Conservation (phyloP, 139 green algal species). For the Pleodorina starrii region DNA sequence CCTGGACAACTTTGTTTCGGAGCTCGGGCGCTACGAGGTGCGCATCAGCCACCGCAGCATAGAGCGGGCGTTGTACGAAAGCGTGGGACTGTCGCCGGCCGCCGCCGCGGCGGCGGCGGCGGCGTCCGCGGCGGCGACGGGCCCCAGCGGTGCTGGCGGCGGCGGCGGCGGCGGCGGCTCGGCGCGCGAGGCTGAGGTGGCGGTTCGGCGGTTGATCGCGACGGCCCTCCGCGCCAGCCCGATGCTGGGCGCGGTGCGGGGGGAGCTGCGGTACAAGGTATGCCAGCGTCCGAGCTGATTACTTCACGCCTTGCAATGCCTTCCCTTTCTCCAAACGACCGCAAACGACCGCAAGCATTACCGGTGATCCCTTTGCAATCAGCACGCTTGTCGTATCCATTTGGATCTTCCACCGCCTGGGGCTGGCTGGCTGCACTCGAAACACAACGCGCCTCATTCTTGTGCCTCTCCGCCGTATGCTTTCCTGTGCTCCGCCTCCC, state of each 20-base stretch:
- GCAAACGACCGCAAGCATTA: no score
- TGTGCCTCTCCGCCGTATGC: not conserved
- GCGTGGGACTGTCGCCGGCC: not conserved
- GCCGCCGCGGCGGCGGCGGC: not conserved
- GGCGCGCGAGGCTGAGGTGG: not conserved
- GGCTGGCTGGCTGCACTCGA: no score
- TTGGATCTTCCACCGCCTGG: no score
- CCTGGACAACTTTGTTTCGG: slow-evolving; percentile 57
- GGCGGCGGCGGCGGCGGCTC: no score
- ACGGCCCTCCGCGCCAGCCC: slow-evolving; percentile 54
- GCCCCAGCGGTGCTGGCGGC: not conserved
- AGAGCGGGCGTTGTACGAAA: slow-evolving; percentile 63
- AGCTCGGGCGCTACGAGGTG: slow-evolving; percentile 67
- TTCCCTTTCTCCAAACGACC: not conserved
- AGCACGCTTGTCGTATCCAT: no score
- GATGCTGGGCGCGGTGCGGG: slow-evolving; percentile 22
- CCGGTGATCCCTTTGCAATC: no score
- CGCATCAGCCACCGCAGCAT: slow-evolving; percentile 73
- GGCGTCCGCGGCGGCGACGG: not conserved
- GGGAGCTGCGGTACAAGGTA: slow-evolving; percentile 39
- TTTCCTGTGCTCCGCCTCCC: not conserved
- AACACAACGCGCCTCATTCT: no score
- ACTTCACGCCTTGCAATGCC: not conserved
- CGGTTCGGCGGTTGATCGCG: slow-evolving; percentile 66
- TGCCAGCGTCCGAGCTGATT: no score